Base-by-base conservation (phyloP, 306 rosid genomes). In the Pyrus betulifolia region DNA sequence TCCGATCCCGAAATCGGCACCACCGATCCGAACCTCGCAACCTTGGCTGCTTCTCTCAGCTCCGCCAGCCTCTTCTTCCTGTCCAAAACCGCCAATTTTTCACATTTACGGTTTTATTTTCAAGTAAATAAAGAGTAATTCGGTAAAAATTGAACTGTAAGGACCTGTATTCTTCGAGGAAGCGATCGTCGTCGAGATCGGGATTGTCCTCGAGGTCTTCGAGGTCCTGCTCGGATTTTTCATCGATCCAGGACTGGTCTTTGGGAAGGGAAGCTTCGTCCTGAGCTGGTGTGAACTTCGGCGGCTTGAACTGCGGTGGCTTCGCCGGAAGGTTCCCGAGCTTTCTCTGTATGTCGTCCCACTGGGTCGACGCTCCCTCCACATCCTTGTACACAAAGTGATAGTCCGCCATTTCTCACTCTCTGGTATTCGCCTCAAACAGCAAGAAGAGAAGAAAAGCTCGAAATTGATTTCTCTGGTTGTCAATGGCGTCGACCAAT, bases 1-100 rank as follows among this genome's bases (percentile, higher is more conserved):
- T 95, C 98, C 35, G 98, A 86, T 75, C 98, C 98, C 14, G 98
- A 92, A 76, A 95, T 95, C 2, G 97, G 93, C 77, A 86, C 81
- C 55, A 92, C 86, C 1, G 97, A 90, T 71, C 98, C 98, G 76
- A 86, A 95, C 88, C 84, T 92, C 55, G 89, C 82, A 70, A 95
- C 69, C 75, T 92, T 95, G 23, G 85, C 96, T 76, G 88, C 86
- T 82, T 95, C 98, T 79, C 93, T 91, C 83, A 95, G 79, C 88
- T 95, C 97, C 11, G 85, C 81, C 81, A 95, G 81, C 81, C 98
- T 90, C 97, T 88, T 95, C 86, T 88, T 95, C 93, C 98, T 95
- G 81, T 79, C 51, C 82, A 82, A n/a, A 82, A 64, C 76, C 2
- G 2, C 14, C 72, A 12, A 21, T 6, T 54, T 8, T 17, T 30